Evolutionary conservation across 2,329 filamentous ascomycete genomes (phyloP).

Genomic region (Alternaria sp.): DNA sequence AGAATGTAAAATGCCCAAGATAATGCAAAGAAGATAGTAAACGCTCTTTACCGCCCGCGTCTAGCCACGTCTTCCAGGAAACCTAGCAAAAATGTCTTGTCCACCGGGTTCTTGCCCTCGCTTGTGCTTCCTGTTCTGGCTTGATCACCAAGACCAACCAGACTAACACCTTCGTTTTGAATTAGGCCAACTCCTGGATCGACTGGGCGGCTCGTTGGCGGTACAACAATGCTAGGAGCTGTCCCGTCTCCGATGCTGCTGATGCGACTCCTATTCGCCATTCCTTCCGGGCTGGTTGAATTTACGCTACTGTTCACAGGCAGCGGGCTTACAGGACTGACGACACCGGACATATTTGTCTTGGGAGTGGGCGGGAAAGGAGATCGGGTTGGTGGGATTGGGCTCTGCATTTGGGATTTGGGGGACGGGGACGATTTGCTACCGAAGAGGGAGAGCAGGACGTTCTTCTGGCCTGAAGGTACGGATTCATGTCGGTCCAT

Average conservation of each 20-base stretch:
- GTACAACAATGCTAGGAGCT: constrained; percentile 31
- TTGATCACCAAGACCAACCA: constrained; percentile 10
- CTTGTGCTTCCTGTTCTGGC: constrained; percentile 16
- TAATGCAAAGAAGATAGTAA: background rate
- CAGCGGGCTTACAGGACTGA: constrained; percentile 51
- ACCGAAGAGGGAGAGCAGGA: constrained; percentile 50
- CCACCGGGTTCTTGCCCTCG: constrained; percentile 61
- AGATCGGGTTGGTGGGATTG: constrained; percentile 27
- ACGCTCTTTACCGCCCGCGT: constrained; percentile 34
- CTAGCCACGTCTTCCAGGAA: constrained; percentile 69
- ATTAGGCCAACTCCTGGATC: constrained; percentile 8
- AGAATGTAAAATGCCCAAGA: background rate
- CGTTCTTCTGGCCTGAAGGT: constrained; percentile 45
- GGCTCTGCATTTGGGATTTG: constrained; percentile 27
- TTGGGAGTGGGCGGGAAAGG: constrained; percentile 44
- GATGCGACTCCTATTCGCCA: constrained; percentile 45
- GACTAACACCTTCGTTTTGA: constrained; percentile 4
- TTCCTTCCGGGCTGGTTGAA: constrained; percentile 39
- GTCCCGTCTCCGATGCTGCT: constrained; percentile 44
- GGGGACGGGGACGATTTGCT: constrained; percentile 30
- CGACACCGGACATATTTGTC: constrained; percentile 45
- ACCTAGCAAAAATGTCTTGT: constrained; percentile 78
- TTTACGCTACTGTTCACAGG: constrained; percentile 37
- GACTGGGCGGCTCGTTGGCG: constrained; percentile 25
- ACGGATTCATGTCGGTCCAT: constrained; percentile 43